Conservation (phyloP, 2,329 filamentous ascomycete genomes). For the Chaetomiaceae sp. region DNA sequence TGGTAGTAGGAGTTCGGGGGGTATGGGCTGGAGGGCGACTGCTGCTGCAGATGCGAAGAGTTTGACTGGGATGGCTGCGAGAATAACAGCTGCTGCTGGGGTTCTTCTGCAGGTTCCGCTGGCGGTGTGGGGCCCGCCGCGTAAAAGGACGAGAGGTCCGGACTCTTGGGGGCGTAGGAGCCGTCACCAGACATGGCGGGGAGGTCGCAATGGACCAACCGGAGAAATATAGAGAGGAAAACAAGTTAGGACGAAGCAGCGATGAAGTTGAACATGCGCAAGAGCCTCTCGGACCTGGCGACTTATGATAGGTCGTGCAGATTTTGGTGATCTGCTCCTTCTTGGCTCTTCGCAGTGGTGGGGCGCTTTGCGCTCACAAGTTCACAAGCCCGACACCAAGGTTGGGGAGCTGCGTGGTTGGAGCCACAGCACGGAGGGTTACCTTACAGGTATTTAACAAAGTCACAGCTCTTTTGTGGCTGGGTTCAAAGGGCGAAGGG, state of each 20-base stretch:
- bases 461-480: constrained; percentile 14
- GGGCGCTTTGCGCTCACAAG: constrained; percentile 8
- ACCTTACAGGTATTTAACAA: constrained; percentile 7
- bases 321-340: background rate
- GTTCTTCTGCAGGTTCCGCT: constrained; percentile 23
- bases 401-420: constrained; percentile 19
- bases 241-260: background rate
- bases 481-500: constrained; percentile 7
- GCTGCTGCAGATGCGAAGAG: constrained; percentile 24
- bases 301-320: constrained; percentile 15
- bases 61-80: constrained; percentile 27
- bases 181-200: constrained; percentile 45
- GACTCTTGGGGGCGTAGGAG: constrained; percentile 52
- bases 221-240: constrained; percentile 13
- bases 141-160: constrained; percentile 53
- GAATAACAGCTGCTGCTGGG: constrained; percentile 31
- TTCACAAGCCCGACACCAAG: constrained; percentile 5
- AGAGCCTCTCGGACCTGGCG: background rate
- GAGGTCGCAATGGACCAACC: background rate
- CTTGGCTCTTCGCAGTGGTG: constrained; percentile 2
- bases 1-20: too few species aligned
- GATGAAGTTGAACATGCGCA: constrained; percentile 6
- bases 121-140: constrained; percentile 31
- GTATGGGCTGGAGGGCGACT: constrained; percentile 8
- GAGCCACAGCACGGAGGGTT: constrained; percentile 10